Base-by-base conservation (phyloP, 108 stramenopile species). In the Cyclotella atomus region DNA sequence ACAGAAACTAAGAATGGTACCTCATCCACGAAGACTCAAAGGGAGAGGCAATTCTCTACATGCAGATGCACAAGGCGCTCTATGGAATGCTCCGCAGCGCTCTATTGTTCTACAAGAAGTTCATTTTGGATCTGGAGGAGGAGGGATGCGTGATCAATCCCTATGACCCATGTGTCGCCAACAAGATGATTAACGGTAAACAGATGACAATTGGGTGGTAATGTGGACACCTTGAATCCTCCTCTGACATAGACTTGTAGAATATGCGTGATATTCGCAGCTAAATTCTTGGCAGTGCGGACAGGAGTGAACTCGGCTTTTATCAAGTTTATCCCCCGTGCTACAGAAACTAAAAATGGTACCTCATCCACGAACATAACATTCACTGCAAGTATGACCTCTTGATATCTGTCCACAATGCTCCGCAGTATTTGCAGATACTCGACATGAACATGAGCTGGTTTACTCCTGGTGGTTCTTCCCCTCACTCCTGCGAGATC, bases 141-240 rank as follows among this genome's bases (percentile, higher is more conserved):
- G n/a, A n/a, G n/a, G 85, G 83, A 21, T 87, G 81, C 55, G 50
- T 35, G 9, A 15, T 75, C 2, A 87, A 87, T 57, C 79, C 83
- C 16, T 83, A 81, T 64, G 79, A 87, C 62, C 33, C 44, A 34
- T 87, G 85, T 52, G 46, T 83, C 15, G 77, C 79, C 3, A 87
- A 87, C 68, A 73, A 70, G 30, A 73, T 54, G 10, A 49, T 28
- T 65, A 9, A 23, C 28, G 59, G 9, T 71, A 59, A 23, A 34
- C 49, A 71, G 61, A 30, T 71, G 10, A 6, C 6, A 19, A 52
- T 73, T 63, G 44, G 21, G 2, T 1, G 65, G 49, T 2, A 53
- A 32, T 1, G 4, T 32, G 28, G 4, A n/a, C 12, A 65, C 63
- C 3, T 30, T 65, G 63, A 73, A 73, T 1, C 72, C 72, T 2